phyloP scores from a whole-genome alignment of 768 basidiomycete species.

The Panaeolus papilionaceus region DNA sequence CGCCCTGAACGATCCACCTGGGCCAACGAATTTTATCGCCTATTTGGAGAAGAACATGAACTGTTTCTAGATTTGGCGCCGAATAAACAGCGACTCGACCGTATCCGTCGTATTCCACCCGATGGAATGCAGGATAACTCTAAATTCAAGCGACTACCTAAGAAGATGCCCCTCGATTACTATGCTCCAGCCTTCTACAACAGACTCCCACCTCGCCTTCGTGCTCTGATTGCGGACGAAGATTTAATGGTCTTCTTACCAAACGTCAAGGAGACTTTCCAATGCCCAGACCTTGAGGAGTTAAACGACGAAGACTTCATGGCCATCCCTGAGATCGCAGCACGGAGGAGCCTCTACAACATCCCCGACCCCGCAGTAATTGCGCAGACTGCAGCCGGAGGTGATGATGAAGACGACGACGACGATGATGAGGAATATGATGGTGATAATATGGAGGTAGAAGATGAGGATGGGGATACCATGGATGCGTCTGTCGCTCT shows the following conservation, averaged over 20 bases:
- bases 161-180: constrained; percentile 16
- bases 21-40: neutral
- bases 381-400: neutral
- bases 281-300: constrained; percentile 2
- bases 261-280: neutral
- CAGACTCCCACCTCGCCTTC: neutral
- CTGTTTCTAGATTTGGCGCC: neutral
- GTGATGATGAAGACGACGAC: constrained; percentile 8
- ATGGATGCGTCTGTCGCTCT: neutral
- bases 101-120: neutral
- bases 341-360: neutral
- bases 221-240: constrained; percentile 1
- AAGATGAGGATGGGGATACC: constrained; percentile 6
- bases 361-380: neutral
- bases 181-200: constrained; percentile 13
- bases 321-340: neutral
- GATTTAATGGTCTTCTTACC: constrained; percentile 14
- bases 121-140: neutral
- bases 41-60: neutral
- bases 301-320: constrained; percentile 6
- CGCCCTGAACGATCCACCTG: constrained; percentile 8
- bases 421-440: too few relatives aligned
- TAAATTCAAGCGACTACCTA: neutral
- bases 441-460: constrained; percentile 10
- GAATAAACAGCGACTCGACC: neutral